Evolutionary conservation across 495 filamentous ascomycete genomes (phyloP).

Genomic region (Penicillium crystallinum): DNA sequence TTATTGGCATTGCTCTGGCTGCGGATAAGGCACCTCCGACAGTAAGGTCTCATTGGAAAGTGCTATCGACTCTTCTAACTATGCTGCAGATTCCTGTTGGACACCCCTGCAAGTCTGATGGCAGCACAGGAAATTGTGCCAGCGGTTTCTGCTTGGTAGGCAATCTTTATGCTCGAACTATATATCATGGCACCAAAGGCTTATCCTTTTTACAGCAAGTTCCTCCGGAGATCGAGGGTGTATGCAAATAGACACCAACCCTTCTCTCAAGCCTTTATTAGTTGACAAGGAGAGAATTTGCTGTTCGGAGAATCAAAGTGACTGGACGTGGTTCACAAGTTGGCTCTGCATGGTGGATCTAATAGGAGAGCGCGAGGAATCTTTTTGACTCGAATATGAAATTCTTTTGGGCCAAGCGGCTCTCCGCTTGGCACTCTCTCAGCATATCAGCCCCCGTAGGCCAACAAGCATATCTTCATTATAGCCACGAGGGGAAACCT

Average conservation of each 20-base stretch:
- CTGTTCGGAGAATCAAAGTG: no score
- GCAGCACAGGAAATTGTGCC: background rate
- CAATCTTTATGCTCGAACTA: background rate
- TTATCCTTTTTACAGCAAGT: background rate
- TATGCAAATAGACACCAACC: background rate
- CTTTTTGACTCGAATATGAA: no score
- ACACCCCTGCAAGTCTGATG: background rate
- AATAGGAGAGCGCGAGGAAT: no score
- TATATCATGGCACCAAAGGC: background rate
- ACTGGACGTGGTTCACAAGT: no score
- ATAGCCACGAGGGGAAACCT: no score
- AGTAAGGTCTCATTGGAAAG: background rate
- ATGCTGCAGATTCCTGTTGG: background rate
- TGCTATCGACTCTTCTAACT: background rate
- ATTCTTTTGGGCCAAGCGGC: no score
- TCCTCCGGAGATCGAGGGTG: background rate
- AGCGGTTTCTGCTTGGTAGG: conserved; percentile 1
- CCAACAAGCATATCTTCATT: no score
- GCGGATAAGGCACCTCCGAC: background rate
- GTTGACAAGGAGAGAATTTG: background rate
- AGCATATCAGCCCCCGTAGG: no score
- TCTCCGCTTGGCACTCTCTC: no score
- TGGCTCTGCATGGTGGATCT: no score
- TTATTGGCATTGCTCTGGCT: background rate
- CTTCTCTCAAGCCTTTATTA: background rate